These are phyloP conservation scores for Aspergillus sp. DNA, from an alignment of 2,329 filamentous ascomycete species.

Conservation along the genomic window DNA sequence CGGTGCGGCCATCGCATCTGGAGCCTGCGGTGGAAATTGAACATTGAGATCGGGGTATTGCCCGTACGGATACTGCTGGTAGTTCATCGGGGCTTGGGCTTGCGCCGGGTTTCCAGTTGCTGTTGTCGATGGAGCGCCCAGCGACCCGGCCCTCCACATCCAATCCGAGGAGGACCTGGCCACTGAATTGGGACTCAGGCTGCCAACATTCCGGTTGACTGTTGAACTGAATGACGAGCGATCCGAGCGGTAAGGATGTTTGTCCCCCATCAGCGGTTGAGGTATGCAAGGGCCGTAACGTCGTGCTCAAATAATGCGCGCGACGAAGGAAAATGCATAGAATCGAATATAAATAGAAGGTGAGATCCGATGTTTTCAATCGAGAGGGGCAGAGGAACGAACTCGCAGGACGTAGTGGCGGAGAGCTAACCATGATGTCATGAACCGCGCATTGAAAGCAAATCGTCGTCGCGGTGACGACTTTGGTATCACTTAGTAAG, in stretches of 20 bases:
- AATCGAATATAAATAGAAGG: neutral
- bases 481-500: neutral
- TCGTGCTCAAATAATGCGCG: neutral
- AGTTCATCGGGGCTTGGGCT: neutral
- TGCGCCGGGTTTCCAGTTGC: neutral
- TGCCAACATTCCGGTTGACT: neutral
- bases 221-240: neutral
- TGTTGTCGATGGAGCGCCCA: neutral
- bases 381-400: neutral
- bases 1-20: neutral
- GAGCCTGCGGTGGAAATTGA: neutral
- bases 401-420: neutral
- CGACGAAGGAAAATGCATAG: neutral
- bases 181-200: neutral
- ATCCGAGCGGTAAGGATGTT: neutral
- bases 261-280: neutral
- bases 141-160: constrained; percentile 11
- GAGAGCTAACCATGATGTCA: constrained; percentile 5
- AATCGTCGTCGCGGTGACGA: neutral
- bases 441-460: neutral
- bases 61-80: constrained; percentile 6
- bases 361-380: neutral
- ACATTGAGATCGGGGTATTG: neutral
- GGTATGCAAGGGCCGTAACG: neutral
- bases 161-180: constrained; percentile 7